Evolutionary conservation across 805 yeast species (phyloP).

Genomic region (Brettanomyces nanus): DNA sequence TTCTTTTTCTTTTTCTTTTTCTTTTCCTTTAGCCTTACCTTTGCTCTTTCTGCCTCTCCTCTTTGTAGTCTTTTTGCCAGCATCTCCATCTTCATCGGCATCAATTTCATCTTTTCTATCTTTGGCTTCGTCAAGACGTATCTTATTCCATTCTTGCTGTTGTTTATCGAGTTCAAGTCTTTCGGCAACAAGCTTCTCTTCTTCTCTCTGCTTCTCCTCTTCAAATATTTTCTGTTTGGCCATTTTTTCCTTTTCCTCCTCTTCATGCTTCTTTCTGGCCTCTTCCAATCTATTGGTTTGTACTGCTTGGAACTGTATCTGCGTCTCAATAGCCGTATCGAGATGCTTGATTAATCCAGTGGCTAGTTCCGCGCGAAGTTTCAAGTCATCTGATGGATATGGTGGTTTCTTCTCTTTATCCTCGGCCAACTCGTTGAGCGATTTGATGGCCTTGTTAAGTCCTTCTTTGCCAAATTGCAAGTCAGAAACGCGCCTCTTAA

Average conservation of each 20-base stretch:
- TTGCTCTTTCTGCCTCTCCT: too few relatives aligned
- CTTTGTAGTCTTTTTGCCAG: conserved; percentile 22
- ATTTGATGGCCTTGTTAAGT: conserved; percentile 51
- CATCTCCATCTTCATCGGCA: conserved; percentile 24
- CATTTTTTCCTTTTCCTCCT: conserved; percentile 40
- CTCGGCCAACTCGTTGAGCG: conserved; percentile 52
- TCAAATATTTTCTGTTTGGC: conserved; percentile 38
- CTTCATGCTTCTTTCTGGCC: conserved; percentile 57
- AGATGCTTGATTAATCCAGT: conserved; percentile 67
- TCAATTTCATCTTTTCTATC: conserved; percentile 28
- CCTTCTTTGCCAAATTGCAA: conserved; percentile 49
- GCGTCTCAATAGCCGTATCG: conserved; percentile 63
- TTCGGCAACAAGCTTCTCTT: conserved; percentile 35
- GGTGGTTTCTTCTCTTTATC: conserved; percentile 50
- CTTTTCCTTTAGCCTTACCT: conserved; percentile 25
- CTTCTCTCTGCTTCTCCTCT: conserved; percentile 39
- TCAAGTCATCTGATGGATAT: conserved; percentile 69
- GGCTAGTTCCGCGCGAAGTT: conserved; percentile 83
- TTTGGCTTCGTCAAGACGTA: conserved; percentile 27
- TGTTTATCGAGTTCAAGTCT: conserved; percentile 45
- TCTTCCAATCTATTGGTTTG: conserved; percentile 56
- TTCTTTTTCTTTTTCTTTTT: conserved; percentile 25
- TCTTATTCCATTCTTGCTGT: conserved; percentile 46
- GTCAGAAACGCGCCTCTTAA: conserved; percentile 54
- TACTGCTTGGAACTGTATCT: conserved; percentile 53